Conservation (phyloP, 352 stramenopile genomes). For the Phytophthora lateralis region DNA sequence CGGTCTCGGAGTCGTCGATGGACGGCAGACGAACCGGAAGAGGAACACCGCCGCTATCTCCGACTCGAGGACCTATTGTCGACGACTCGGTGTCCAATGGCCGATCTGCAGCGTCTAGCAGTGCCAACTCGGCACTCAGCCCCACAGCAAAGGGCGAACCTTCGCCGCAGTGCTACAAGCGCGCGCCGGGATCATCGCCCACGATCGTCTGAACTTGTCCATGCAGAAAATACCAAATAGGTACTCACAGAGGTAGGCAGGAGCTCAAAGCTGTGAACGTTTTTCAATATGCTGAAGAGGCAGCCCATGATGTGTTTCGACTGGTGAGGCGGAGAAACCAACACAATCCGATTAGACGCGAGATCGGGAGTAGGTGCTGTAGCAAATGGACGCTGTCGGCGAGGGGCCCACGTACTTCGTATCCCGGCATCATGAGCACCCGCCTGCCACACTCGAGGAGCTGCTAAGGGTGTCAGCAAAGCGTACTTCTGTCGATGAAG, state of each 20-base stretch:
- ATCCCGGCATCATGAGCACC: constrained; percentile 22
- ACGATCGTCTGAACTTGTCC: constrained; percentile 32
- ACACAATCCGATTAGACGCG: constrained; percentile 6
- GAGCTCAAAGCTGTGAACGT: constrained; percentile 7
- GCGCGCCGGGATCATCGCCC: constrained; percentile 50
- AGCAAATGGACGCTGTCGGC: constrained; percentile 11
- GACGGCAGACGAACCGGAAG: constrained; percentile 20
- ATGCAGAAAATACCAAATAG: not conserved
- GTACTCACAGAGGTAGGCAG: not conserved
- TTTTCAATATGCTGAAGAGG: constrained; percentile 18
- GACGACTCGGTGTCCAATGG: constrained; percentile 25
- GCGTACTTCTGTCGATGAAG: not conserved
- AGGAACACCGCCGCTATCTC: constrained; percentile 35
- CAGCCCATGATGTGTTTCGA: constrained; percentile 4
- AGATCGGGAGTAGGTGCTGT: not conserved
- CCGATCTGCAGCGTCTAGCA: constrained; percentile 8
- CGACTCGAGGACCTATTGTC: constrained; percentile 25
- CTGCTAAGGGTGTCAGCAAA: constrained; percentile 15
- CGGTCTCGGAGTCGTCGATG: constrained; percentile 31
- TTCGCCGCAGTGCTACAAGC: constrained; percentile 65
- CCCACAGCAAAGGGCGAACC: constrained; percentile 28
- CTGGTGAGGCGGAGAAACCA: constrained; percentile 24
- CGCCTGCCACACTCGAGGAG: constrained; percentile 23
- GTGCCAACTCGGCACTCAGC: constrained; percentile 32
- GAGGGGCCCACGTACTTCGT: constrained; percentile 14